Evolutionary conservation across 148 eudicot species (phyloP).

Genomic region (Rhododendron ferrugineum): DNA sequence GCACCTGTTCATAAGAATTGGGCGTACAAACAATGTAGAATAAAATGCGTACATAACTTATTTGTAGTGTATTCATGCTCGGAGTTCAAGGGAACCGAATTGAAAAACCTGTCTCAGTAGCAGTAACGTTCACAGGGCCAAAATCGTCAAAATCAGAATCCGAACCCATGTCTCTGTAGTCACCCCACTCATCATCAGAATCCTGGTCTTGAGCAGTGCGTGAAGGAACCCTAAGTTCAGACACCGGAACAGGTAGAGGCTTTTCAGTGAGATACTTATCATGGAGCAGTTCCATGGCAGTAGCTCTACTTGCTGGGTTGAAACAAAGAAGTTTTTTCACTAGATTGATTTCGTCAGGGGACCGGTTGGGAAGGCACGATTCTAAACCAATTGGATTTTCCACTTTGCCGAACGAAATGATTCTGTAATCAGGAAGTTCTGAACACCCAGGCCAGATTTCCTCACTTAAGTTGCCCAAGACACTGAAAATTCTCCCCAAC

Average conservation of each 20-base stretch:
- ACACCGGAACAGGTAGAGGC: conserved; percentile 61
- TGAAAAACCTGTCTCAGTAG: conserved; percentile 54
- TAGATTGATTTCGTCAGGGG: conserved; percentile 57
- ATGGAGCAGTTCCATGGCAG: conserved; percentile 81
- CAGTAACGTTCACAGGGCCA: conserved; percentile 45
- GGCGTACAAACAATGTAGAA: not conserved
- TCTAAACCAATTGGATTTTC: conserved; percentile 68
- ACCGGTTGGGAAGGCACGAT: conserved; percentile 47
- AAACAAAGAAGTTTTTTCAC: conserved; percentile 66
- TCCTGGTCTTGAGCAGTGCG: conserved; percentile 38
- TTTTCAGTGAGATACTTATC: conserved; percentile 79
- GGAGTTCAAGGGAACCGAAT: conserved; percentile 54
- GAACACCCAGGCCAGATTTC: conserved; percentile 75
- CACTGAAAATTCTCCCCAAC: conserved; percentile 56
- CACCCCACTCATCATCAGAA: conserved; percentile 42
- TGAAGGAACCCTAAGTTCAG: conserved; percentile 63
- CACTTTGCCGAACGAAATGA: conserved; percentile 53
- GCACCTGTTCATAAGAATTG: not conserved
- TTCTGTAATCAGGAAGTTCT: conserved; percentile 68
- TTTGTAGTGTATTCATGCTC: not conserved
- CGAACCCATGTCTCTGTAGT: conserved; percentile 39
- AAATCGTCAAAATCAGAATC: conserved; percentile 84
- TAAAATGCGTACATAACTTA: not conserved
- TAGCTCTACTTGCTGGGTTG: conserved; percentile 77
- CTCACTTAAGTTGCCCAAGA: conserved; percentile 69